phyloP scores from a whole-genome alignment of 495 filamentous ascomycete species.

The Platismatia glauca region DNA sequence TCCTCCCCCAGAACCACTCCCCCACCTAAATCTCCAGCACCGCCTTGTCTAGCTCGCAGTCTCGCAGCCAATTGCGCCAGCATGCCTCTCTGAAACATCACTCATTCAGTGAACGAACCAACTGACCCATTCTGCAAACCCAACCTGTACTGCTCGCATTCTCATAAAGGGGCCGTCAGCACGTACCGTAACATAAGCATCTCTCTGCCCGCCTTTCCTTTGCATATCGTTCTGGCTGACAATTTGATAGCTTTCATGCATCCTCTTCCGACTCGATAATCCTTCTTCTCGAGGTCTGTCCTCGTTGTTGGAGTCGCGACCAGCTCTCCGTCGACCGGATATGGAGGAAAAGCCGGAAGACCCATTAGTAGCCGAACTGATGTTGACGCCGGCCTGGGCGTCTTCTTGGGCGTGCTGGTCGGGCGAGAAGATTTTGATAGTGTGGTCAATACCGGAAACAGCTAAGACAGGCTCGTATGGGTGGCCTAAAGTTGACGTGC shows the following conservation, averaged over 20 bases:
- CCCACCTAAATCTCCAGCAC: slow-evolving; percentile 13
- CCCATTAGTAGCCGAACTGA: slow-evolving; percentile 28
- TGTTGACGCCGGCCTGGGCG: slow-evolving; percentile 48
- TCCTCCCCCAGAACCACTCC: slow-evolving; percentile 21
- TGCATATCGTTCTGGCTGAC: slow-evolving; percentile 56
- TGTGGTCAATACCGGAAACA: slow-evolving; percentile 63
- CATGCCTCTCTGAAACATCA: slow-evolving; percentile 44
- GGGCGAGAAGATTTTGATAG: slow-evolving; percentile 67
- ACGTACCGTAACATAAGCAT: slow-evolving; percentile 57
- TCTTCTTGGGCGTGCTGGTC: slow-evolving; percentile 51
- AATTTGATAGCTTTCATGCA: slow-evolving; percentile 56
- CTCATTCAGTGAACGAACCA: slow-evolving; percentile 22
- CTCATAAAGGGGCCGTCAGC: slow-evolving; percentile 19
- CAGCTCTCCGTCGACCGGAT: slow-evolving; percentile 15
- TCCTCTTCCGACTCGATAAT: slow-evolving; percentile 47
- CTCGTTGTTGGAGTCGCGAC: slow-evolving; percentile 9
- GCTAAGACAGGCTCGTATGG: slow-evolving; percentile 66
- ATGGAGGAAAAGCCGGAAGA: slow-evolving; percentile 34
- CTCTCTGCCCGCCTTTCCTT: slow-evolving; percentile 50
- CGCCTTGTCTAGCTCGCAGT: slow-evolving; percentile 33
- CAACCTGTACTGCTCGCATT: slow-evolving; percentile 15
- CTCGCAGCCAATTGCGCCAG: slow-evolving; percentile 46
- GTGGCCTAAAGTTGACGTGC: slow-evolving; percentile 40
- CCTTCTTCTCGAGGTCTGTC: slow-evolving; percentile 30
- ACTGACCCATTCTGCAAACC: slow-evolving; percentile 13